phyloP scores from a whole-genome alignment of 2,329 filamentous ascomycete species.

The Diaporthe sp. region DNA sequence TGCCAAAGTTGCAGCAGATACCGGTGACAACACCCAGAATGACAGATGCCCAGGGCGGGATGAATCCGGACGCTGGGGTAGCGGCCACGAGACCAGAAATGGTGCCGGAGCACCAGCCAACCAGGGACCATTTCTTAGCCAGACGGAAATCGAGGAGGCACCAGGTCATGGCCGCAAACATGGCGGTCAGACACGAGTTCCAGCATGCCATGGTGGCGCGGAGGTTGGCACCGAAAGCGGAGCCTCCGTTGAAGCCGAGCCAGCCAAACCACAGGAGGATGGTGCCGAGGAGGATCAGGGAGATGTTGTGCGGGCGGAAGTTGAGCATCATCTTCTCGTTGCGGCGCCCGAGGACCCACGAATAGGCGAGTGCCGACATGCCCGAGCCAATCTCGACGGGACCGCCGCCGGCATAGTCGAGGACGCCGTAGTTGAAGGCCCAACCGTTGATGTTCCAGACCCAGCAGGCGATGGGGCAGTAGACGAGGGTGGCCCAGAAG shows the following conservation, averaged over 20 bases:
- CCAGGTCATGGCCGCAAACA: constrained; percentile 94
- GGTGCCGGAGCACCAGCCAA: constrained; percentile 79
- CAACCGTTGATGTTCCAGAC: constrained; percentile 96
- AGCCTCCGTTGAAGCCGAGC: constrained; percentile 99
- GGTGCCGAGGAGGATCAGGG: constrained; percentile 94
- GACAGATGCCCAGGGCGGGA: constrained; percentile 77
- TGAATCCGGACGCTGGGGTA: constrained; percentile 77
- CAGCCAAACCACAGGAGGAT: constrained; percentile 98
- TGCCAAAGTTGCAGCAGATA: constrained; percentile 76
- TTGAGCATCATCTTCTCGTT: constrained; percentile 99
- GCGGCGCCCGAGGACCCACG: constrained; percentile 92
- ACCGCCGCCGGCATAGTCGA: constrained; percentile 96
- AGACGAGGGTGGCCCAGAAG: constrained; percentile 96
- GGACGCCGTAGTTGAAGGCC: constrained; percentile 89
- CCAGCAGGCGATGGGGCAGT: constrained; percentile 98
- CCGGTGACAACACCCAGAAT: constrained; percentile 77
- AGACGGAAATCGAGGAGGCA: constrained; percentile 95
- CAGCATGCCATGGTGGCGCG: constrained; percentile 97
- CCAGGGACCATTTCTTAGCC: constrained; percentile 91
- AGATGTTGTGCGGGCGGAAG: constrained; percentile 99
- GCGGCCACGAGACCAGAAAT: constrained; percentile 80
- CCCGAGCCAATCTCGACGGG: constrained; percentile 98
- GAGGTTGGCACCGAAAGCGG: constrained; percentile 92
- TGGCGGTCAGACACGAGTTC: constrained; percentile 95
- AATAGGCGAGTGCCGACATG: constrained; percentile 93